phyloP scores from a whole-genome alignment of 164 flowering plant species.

The Sextonia rubra region DNA sequence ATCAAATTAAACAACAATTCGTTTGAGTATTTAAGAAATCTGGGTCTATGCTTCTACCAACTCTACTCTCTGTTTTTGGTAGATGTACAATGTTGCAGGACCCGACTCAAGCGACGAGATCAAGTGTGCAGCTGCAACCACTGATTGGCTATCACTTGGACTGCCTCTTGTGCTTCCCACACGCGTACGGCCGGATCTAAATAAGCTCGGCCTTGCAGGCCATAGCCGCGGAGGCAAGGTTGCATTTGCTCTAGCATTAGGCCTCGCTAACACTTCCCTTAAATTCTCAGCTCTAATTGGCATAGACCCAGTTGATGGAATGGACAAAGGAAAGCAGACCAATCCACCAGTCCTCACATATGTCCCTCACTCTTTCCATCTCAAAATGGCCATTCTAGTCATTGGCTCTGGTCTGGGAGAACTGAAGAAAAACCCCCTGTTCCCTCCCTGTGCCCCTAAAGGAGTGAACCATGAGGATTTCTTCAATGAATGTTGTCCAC shows the following conservation, averaged over 20 bases:
- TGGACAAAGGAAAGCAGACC: constrained; percentile 68
- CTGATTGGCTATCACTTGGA: constrained; percentile 58
- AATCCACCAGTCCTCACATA: constrained; percentile 75
- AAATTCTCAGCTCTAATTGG: constrained; percentile 72
- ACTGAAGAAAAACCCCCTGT: constrained; percentile 42
- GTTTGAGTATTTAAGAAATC: no score
- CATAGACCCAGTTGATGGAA: constrained; percentile 95
- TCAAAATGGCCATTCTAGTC: constrained; percentile 54
- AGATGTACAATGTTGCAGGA: constrained; percentile 56
- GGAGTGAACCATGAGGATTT: constrained; percentile 84
- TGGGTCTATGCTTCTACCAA: neutral
- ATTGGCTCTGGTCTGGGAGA: constrained; percentile 80
- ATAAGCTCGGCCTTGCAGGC: constrained; percentile 59
- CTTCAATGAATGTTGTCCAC: constrained; percentile 48
- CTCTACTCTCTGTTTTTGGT: neutral
- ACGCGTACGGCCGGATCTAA: constrained; percentile 34
- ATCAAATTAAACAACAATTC: no score
- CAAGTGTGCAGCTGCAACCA: constrained; percentile 40
- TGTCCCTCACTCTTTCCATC: constrained; percentile 57
- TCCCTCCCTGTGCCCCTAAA: constrained; percentile 83
- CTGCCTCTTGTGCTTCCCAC: constrained; percentile 44
- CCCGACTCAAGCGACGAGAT: constrained; percentile 54
- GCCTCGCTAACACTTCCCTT: constrained; percentile 25
- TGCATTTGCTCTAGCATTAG: constrained; percentile 65
- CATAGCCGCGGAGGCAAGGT: constrained; percentile 88